Conservation (phyloP, 2,329 filamentous ascomycete genomes). For the Exophiala alcalophila region DNA sequence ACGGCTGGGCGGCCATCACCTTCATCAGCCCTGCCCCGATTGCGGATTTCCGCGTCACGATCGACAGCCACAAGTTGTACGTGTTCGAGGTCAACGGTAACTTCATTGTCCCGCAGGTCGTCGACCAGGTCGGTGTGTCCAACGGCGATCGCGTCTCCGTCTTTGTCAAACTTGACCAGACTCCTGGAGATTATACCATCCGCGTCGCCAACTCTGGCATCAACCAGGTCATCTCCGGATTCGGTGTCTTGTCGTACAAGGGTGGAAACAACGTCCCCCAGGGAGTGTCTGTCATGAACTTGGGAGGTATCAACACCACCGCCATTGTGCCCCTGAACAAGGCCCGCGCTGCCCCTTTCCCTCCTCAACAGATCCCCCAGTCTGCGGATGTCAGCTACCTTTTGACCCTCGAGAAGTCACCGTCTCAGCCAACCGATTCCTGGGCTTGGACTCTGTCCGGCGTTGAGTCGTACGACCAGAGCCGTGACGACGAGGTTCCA, state of each 20-base stretch:
- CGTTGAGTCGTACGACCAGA: conserved; percentile 40
- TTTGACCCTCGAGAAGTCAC: conserved; percentile 32
- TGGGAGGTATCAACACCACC: conserved; percentile 46
- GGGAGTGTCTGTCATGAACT: conserved; percentile 49
- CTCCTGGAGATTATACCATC: conserved; percentile 40
- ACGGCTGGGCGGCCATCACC: conserved; percentile 40
- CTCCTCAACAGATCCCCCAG: conserved; percentile 43
- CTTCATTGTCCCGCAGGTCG: conserved; percentile 41
- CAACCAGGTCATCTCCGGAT: conserved; percentile 56
- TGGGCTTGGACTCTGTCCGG: conserved; percentile 56
- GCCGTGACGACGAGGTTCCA: conserved; percentile 36
- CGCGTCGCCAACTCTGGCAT: conserved; percentile 50
- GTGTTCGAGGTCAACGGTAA: conserved; percentile 46
- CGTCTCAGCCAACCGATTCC: conserved; percentile 37
- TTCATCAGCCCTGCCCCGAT: conserved; percentile 39
- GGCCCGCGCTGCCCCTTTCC: conserved; percentile 47
- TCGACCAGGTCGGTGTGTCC: conserved; percentile 35
- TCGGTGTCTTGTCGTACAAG: conserved; percentile 49
- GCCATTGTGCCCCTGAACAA: conserved; percentile 48
- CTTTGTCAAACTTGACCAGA: conserved; percentile 43
- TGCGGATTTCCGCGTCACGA: conserved; percentile 37
- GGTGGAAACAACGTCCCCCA: conserved; percentile 24
- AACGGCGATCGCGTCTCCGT: conserved; percentile 43
- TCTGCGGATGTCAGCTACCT: conserved; percentile 49
- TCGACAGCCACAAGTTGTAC: conserved; percentile 46